Evolutionary conservation across 192 early-diverging fungal species (phyloP), one percentile per base, ranked within the genome.

Genomic region (Coemansia umbellata): DNA sequence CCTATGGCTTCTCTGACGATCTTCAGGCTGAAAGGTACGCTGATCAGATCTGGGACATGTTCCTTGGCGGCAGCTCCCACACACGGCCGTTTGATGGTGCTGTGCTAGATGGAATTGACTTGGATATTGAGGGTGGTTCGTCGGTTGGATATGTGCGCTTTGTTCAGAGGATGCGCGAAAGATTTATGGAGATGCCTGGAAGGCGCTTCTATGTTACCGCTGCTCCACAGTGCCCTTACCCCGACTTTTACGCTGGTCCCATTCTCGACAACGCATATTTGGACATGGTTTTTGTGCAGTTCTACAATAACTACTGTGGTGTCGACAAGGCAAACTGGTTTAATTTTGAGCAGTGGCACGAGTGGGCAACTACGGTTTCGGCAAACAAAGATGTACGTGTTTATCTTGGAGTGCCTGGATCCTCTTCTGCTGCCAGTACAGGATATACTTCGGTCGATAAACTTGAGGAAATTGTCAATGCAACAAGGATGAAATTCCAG

Each of bases 251-350:
- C 56, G 49, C 86, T 1, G 83, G 81, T 0, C 69, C 70, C 1
- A 70, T 81, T 15, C 58, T 87, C 4, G 71, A 86, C 40, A 63
- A 78, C 22, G 80, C 86, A 3, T 84, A 81, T 44, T 63, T 84
- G 5, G 84, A 86, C 47, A 78, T 87, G 83, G 72, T 90, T 0
- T 86, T 82, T 79, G 82, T 90, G 1, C 88, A 90, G 66, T 90
- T 87, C 52, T 90, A 90, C 75, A 90, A 90, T 74, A 90, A 90
- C 70, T 88, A 83, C 63, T 90, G 88, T 40, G 70, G 78, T 22
- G 59, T 81, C 5, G 69, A 74, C 50, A 65, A 67, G 36, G 51
- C 71, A 45, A 70, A 66, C 36, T 81, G 75, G 58, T 90, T 85
- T 70, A 90, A 90, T 67, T 90, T 83, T 68, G 82, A 82, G 31